phyloP scores from a whole-genome alignment of 768 basidiomycete genomes.

The Gloeostereum incarnatum region DNA sequence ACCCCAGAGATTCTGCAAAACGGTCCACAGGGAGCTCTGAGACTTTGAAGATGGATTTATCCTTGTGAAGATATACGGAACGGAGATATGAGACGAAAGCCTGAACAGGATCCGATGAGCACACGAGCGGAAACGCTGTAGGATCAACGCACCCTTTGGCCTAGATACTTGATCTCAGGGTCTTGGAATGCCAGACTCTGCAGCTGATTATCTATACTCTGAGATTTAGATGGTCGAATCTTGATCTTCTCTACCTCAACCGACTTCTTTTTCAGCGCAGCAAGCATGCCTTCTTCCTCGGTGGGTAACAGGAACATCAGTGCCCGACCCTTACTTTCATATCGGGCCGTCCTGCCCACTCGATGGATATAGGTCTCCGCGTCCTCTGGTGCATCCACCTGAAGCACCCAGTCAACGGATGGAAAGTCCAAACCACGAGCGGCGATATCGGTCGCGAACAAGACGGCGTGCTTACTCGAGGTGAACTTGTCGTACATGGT shows the following conservation, averaged over 20 bases:
- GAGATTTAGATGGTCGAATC: slow-evolving; percentile 79
- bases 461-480: slow-evolving; percentile 67
- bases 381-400: slow-evolving; percentile 94
- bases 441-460: slow-evolving; percentile 95
- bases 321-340: slow-evolving; percentile 83
- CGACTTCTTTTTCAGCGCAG: slow-evolving; percentile 60
- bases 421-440: slow-evolving; percentile 97
- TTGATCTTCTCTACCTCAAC: slow-evolving; percentile 76
- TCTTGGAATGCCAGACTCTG: slow-evolving; percentile 93
- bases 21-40: slow-evolving; percentile 72
- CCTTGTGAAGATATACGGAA: slow-evolving; percentile 86
- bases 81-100: slow-evolving; percentile 95
- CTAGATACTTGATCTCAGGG: slow-evolving; percentile 95
- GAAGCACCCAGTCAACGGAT: slow-evolving; percentile 92
- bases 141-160: slow-evolving; percentile 62
- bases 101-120: slow-evolving; percentile 27
- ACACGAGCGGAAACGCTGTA: not conserved
- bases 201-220: slow-evolving; percentile 76
- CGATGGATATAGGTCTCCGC: slow-evolving; percentile 97
- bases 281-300: slow-evolving; percentile 88
- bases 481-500: slow-evolving; percentile 82
- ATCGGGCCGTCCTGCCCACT: slow-evolving; percentile 91
- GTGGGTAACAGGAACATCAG: slow-evolving; percentile 78
- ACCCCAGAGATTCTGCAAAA: slow-evolving; percentile 83
- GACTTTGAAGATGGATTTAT: slow-evolving; percentile 89